Conservation (phyloP, 139 green algal genomes). For the Yamagishiella unicocca region DNA sequence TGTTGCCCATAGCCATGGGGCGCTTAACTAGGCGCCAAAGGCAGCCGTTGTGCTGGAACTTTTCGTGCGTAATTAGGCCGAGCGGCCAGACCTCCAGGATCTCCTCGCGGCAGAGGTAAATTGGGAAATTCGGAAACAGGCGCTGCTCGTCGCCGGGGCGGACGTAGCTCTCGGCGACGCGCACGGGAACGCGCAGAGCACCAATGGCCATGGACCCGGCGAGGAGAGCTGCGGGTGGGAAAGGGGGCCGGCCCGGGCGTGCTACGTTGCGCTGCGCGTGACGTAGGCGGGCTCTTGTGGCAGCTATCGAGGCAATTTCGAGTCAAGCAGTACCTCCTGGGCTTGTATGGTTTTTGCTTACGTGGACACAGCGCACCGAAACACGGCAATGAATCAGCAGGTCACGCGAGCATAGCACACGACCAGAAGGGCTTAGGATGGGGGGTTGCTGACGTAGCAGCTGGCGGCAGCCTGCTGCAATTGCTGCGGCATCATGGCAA, state of each 20-base stretch:
- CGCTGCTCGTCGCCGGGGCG: not conserved
- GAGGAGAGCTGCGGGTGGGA: not conserved
- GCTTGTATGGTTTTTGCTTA: too few relatives aligned
- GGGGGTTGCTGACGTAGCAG: not conserved
- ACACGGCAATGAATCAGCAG: too few relatives aligned
- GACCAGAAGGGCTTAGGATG: too few relatives aligned
- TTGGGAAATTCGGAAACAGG: not conserved
- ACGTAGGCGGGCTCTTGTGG: not conserved
- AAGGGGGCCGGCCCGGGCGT: not conserved
- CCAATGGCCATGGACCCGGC: constrained; percentile 19
- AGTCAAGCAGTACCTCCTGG: too few relatives aligned
- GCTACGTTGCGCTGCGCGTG: not conserved
- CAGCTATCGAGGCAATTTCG: too few relatives aligned
- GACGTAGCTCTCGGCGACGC: constrained; percentile 21
- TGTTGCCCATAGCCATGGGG: not conserved
- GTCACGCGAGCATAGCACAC: too few relatives aligned
- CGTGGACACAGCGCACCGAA: too few relatives aligned
- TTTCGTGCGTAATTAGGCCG: constrained; percentile 29
- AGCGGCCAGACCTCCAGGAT: not conserved
- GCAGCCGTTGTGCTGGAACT: not conserved
- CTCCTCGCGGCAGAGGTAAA: constrained; percentile 20
- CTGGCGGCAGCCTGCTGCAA: too few relatives aligned
- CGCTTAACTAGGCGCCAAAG: constrained; percentile 19
- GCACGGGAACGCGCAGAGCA: not conserved
- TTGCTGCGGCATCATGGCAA: too few relatives aligned